Evolutionary conservation across 352 stramenopile genomes (phyloP).

Genomic region (Globisporangium lucens): DNA sequence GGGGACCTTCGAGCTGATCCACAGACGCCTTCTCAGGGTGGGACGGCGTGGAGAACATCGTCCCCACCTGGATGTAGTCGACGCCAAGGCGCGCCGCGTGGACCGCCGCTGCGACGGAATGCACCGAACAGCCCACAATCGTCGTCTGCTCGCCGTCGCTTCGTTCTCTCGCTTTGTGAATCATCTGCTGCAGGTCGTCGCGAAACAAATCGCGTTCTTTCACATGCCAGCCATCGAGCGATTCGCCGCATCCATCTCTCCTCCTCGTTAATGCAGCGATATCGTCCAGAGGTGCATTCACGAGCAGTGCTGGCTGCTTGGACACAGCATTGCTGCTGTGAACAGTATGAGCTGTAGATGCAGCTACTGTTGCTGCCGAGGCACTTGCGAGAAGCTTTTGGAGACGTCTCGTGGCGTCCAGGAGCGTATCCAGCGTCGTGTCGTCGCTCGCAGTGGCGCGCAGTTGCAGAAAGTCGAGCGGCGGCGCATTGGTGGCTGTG

Average conservation of each 20-base stretch:
- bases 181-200: neutral
- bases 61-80: conserved; percentile 54
- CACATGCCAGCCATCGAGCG: conserved; percentile 23
- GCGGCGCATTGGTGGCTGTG: conserved; percentile 4
- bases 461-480: conserved; percentile 31
- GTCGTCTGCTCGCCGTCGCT: neutral
- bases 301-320: conserved; percentile 8
- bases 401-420: neutral
- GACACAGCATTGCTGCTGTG: neutral
- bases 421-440: neutral
- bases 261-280: neutral
- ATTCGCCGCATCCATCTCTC: neutral
- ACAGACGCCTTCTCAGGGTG: conserved; percentile 40
- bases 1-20: conserved; percentile 33
- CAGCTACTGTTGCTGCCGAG: neutral
- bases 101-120: conserved; percentile 26
- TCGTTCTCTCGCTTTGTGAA: neutral
- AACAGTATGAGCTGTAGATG: neutral
- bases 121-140: conserved; percentile 40
- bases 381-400: neutral
- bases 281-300: conserved; percentile 15
- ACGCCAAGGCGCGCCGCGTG: conserved; percentile 22
- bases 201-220: conserved; percentile 25
- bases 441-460: conserved; percentile 7
- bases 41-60: conserved; percentile 49